Evolutionary conservation across 2,329 filamentous ascomycete genomes (phyloP).

Genomic region (Plectosphaerella sp.): DNA sequence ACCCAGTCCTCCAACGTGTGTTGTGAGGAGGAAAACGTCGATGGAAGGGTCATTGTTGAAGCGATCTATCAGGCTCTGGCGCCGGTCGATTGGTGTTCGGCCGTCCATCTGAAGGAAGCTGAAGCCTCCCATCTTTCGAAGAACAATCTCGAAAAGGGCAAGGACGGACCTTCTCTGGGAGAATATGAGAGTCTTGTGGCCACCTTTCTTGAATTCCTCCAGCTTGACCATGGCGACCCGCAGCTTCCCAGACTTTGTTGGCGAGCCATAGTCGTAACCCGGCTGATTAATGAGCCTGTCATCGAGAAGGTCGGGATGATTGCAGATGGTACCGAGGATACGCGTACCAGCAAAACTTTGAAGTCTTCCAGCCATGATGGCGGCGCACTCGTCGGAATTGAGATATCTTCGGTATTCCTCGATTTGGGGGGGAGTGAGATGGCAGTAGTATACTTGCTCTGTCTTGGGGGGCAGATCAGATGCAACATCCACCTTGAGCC

Average conservation of each 20-base stretch:
- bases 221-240: constrained; percentile 86
- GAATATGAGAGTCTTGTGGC: constrained; percentile 91
- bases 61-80: constrained; percentile 86
- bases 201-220: constrained; percentile 81
- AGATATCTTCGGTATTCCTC: constrained; percentile 79
- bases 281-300: constrained; percentile 49
- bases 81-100: constrained; percentile 77
- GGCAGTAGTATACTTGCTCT: constrained; percentile 94
- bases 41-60: constrained; percentile 81
- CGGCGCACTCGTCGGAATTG: constrained; percentile 76
- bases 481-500: constrained; percentile 90
- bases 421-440: constrained; percentile 75
- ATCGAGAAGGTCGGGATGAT: constrained; percentile 86
- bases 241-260: constrained; percentile 87
- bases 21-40: constrained; percentile 89
- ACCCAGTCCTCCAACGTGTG: constrained; percentile 89
- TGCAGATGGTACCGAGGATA: constrained; percentile 91
- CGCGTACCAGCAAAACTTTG: constrained; percentile 89
- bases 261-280: constrained; percentile 73
- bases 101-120: constrained; percentile 91
- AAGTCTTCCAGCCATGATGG: constrained; percentile 69
- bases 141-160: constrained; percentile 83
- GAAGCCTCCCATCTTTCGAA: constrained; percentile 62
- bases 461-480: constrained; percentile 92
- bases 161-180: constrained; percentile 94